Evolutionary conservation across 768 basidiomycete genomes (phyloP), one percentile per base, ranked within the genome.

Genomic region (Lactarius evosmus): DNA sequence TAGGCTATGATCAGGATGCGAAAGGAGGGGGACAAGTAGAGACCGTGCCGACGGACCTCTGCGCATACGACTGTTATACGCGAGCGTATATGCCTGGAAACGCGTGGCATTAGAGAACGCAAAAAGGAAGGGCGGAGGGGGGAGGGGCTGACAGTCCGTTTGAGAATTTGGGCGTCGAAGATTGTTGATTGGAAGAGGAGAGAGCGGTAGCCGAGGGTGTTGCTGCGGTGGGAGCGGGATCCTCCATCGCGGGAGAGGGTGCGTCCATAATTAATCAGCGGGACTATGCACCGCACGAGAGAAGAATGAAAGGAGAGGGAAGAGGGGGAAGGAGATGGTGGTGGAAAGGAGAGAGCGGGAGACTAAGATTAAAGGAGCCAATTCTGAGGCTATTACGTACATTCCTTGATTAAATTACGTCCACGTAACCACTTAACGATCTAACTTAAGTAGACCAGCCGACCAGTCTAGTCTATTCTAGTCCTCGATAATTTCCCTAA

Each of bases 31-130:
- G 40, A 14, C 29, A 4, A 44, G 32, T 25, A 19, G 60, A 29
- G 60, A 54, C 51, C 7, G 52, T 36, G 58, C 2, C 17, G 56
- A 69, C 80, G 34, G 36, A 89, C 89, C 84, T 91, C 89, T 72
- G 87, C 89, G 67, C 89, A 91, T 7, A 91, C 89, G 36, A 91
- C 88, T 50, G 89, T 91, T 66, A 90, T 85, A 55, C 89, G 82
- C 1, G 89, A 88, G 58, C 89, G 86, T 49, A 89, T 82, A 77
- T 86, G 85, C 33, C 85, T 87, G 74, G 17, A 44, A 19, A 50
- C 22, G 55, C 19, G 25, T 60, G 4, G 38, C 12, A 46, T 60
- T 52, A 59, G 61, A 54, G 29, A 56, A n/a, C 50, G 4, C 50
- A 41, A 27, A 46, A 66, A 52, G 30, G 32, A 55, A 56, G 36